Conservation (phyloP, 352 stramenopile species). For the Poterioochromonas sp. region DNA sequence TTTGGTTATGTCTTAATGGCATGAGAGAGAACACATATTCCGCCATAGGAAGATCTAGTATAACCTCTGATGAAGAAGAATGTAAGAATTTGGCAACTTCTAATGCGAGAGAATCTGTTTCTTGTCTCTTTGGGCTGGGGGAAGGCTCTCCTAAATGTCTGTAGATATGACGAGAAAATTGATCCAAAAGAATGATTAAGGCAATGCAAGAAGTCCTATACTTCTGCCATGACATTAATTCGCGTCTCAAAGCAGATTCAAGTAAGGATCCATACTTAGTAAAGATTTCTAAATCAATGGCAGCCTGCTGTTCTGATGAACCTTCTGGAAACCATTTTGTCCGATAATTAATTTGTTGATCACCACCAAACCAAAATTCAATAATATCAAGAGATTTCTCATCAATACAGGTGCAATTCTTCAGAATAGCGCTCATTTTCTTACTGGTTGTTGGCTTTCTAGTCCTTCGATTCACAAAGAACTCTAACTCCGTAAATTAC, state of each 20-base stretch:
- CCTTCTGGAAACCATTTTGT: constrained; percentile 29
- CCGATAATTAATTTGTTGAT: constrained; percentile 15
- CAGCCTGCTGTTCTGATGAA: neutral
- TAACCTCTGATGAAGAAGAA: constrained; percentile 9
- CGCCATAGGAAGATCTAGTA: constrained; percentile 47
- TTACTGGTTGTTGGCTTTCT: too few species aligned
- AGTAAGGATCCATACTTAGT: neutral
- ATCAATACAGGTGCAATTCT: too few species aligned
- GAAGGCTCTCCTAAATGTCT: constrained; percentile 41
- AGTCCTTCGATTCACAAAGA: too few species aligned
- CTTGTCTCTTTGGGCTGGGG: constrained; percentile 51
- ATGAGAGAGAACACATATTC: constrained; percentile 68
- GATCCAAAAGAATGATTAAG: constrained; percentile 69
- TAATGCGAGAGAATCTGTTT: constrained; percentile 49
- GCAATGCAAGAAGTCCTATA: constrained; percentile 44
- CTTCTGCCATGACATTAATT: neutral
- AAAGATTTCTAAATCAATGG: neutral
- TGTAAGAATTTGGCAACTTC: constrained; percentile 51
- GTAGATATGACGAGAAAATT: constrained; percentile 68
- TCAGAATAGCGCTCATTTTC: too few species aligned
- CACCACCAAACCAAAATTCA: constrained; percentile 28
- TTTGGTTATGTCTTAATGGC: constrained; percentile 61
- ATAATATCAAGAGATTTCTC: too few species aligned
- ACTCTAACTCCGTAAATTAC: too few species aligned
- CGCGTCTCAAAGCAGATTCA: neutral